Evolutionary conservation across 768 basidiomycete genomes (phyloP), one percentile per base, ranked within the genome.

Genomic region (Tremella fuciformis): DNA sequence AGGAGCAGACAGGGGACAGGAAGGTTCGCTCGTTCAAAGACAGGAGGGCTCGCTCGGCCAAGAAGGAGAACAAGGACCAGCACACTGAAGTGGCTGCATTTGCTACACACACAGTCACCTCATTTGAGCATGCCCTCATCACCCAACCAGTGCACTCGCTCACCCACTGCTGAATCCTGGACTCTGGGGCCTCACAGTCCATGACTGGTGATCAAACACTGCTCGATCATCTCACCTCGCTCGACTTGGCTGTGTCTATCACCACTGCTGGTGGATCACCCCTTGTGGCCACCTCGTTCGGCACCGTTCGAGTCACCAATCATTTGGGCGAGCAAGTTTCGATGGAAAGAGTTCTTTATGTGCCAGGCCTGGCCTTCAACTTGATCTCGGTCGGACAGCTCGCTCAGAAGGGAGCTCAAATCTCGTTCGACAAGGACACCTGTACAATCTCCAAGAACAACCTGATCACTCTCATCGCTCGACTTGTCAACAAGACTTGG

Each of bases 301-400:
- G 52, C 29, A 18, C 39, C n/a, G 37, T 29, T 25, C 18, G n/a
- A 6, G n/a, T 53, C 8, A 34, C 13, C 34, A 53, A 53, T 19
- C 25, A 53, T 19, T 13, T 19, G 34, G 29, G 19, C 18, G 15
- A 53, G 19, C 16, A 38, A 21, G 39, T 53, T 19, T 18, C 52
- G 13, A 16, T 53, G 2, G 38, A 25, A 8, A 21, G 29, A 13
- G 52, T 53, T 13, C 18, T 53, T 8, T 53, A 37, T 39, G 52
- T 53, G n/a, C 52, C 26, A 37, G 52, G 38, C 8, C 52, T 53
- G n/a, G 52, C 25, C 19, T 53, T 38, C 52, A 53, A 53, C 52
- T 34, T 53, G n/a, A 16, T 53, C 37, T 38, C 52, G 38, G 52
- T 53, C 26, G 15, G n/a, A 37, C 26, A 25, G 24, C 52, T 53